phyloP scores from a whole-genome alignment of 202 grass and related monocot species.

The Dendrocalamus latiflorus region DNA sequence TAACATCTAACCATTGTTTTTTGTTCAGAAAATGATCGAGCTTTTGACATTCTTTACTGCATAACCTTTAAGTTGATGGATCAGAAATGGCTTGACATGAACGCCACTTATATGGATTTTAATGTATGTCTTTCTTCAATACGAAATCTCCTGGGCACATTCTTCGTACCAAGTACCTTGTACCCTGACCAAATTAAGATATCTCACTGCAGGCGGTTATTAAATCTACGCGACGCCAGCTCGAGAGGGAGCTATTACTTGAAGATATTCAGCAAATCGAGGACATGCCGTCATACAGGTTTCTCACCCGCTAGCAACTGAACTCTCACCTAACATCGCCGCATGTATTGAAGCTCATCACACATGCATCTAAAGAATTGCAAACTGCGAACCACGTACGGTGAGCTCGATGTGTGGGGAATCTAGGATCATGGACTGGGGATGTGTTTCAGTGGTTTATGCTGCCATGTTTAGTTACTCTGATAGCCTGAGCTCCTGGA shows the following conservation, averaged over 20 bases:
- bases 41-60: slow-evolving; percentile 78
- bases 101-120: too few relatives aligned
- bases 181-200: slow-evolving; percentile 51
- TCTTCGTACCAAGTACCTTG: not conserved
- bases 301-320: slow-evolving; percentile 57
- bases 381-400: not conserved
- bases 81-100: slow-evolving; percentile 70
- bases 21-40: slow-evolving; percentile 65
- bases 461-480: not conserved
- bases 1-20: slow-evolving; percentile 13
- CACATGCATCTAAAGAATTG: not conserved
- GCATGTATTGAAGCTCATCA: too few relatives aligned
- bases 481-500: too few relatives aligned
- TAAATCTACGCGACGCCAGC: too few relatives aligned
- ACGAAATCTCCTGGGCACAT: not conserved
- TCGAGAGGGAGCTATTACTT: too few relatives aligned
- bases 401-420: not conserved
- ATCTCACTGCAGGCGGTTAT: slow-evolving; percentile 9
- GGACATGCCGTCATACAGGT: slow-evolving; percentile 77
- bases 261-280: too few relatives aligned
- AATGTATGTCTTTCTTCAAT: slow-evolving; percentile 31
- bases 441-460: not conserved
- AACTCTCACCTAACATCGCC: slow-evolving; percentile 28
- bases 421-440: not conserved
- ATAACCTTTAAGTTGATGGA: slow-evolving; percentile 81